Base-by-base conservation (phyloP, 2,329 filamentous ascomycete species). In the Raffaelea albimanens region DNA sequence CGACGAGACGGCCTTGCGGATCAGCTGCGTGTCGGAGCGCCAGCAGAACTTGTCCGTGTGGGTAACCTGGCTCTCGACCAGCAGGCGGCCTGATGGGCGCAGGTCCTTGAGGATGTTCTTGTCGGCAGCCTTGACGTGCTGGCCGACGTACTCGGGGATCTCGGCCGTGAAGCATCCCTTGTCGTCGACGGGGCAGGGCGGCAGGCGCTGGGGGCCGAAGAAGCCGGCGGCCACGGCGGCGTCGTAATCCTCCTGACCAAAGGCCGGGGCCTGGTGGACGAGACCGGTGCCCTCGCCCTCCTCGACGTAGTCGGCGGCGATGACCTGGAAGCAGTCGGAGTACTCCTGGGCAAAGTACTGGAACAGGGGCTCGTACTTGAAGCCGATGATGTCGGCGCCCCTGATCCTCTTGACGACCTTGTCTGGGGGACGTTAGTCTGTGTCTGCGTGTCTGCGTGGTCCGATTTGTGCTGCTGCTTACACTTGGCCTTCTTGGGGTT, bases 41-140 rank as follows among this genome's bases (percentile, higher is more conserved):
- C 86, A 89, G 65, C 91, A 96, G 78, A 91, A 91, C 19, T 88
- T 89, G 64, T 95, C 94, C 58, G 87, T 91, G 70, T 97, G 91
- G 61, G 78, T 87, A 52, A 95, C 77, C 65, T 94, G 87, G 43
- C 86, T 87, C 55, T 95, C 89, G 25, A 89, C 85, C 33, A 95
- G 75, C 45, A 96, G 63, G 46, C 88, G 80, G 14, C 85, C 87
- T 19, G 75, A 78, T 21, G 75, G 75, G 66, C 93, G 94, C 29
- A 97, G 71, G 58, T 90, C 70, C 67, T 95, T 94, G 64, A 96
- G 88, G 62, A 97, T 96, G 56, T 81, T 81, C 71, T 91, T 95
- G 64, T 96, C 91, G 8, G 91, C 91, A 51, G 81, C 81, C 68
- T 96, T 96, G 59, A 96, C 90, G 61, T 96, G 83, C 69, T 87